Evolutionary conservation across 495 filamentous ascomycete genomes (phyloP).

Genomic region (Gamarada debralockiae): DNA sequence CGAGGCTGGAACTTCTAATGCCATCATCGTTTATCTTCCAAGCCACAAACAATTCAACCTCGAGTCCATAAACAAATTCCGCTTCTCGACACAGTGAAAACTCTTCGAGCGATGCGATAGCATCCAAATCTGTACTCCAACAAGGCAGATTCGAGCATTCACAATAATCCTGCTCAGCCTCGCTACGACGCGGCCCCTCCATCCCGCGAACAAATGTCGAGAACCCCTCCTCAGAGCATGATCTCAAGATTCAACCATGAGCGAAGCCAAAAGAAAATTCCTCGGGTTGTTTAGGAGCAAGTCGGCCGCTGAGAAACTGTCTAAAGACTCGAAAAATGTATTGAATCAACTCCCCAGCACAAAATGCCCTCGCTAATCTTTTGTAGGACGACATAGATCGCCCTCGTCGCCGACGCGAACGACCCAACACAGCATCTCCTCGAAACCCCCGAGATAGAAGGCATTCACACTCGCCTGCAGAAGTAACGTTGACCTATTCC

Average conservation of each 20-base stretch:
- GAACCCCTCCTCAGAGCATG: neutral
- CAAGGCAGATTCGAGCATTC: neutral
- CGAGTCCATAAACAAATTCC: no score
- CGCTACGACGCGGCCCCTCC: constrained; percentile 54
- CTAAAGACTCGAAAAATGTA: neutral
- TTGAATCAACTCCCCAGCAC: neutral
- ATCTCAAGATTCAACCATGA: constrained; percentile 16
- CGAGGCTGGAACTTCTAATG: no score
- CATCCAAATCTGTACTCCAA: neutral
- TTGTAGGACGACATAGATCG: neutral
- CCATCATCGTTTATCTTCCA: no score
- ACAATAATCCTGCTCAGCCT: constrained; percentile 3
- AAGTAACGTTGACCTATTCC: no score
- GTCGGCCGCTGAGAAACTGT: constrained; percentile 1
- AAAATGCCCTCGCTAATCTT: neutral
- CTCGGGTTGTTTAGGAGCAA: constrained; percentile 24
- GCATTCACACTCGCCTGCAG: neutral
- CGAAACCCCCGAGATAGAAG: neutral
- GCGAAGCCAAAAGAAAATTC: constrained; percentile 20
- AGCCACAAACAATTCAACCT: no score
- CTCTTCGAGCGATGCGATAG: no score
- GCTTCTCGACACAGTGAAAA: no score
- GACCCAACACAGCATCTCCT: neutral
- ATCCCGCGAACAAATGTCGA: constrained; percentile 58
- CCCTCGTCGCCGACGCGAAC: neutral